These are phyloP conservation scores for Microbotryum silenes-acaulis DNA, from an alignment of 1,284 basidiomycete species.

Conservation along the genomic window DNA sequence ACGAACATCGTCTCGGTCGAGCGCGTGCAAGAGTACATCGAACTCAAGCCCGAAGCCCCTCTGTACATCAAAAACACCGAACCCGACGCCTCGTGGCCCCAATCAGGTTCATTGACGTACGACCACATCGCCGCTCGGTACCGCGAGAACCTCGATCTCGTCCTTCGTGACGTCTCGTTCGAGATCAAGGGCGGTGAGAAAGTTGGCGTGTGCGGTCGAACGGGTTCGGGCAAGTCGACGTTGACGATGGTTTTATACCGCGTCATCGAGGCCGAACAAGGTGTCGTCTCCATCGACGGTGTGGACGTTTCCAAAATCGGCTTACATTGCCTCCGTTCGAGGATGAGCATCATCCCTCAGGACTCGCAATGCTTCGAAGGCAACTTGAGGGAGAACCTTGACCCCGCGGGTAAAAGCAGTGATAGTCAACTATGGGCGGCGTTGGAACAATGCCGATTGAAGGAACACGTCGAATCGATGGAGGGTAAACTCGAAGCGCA, in stretches of 20 bases:
- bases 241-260: constrained; percentile 63
- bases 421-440: constrained; percentile 27
- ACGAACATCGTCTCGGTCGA: constrained; percentile 72
- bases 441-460: constrained; percentile 22
- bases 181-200: constrained; percentile 62
- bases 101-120: constrained; percentile 67
- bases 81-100: constrained; percentile 63
- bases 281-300: constrained; percentile 73
- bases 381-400: constrained; percentile 44
- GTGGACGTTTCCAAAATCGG: constrained; percentile 77
- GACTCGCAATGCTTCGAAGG: constrained; percentile 36
- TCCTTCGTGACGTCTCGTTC: constrained; percentile 65
- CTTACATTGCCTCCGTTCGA: constrained; percentile 60
- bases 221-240: constrained; percentile 87
- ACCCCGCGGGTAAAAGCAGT: constrained; percentile 17
- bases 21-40: constrained; percentile 54
- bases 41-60: constrained; percentile 69
- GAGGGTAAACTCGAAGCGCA: constrained; percentile 31
- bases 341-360: constrained; percentile 85
- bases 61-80: constrained; percentile 59
- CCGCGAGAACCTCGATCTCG: constrained; percentile 67
- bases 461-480: constrained; percentile 28
- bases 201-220: constrained; percentile 76
- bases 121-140: constrained; percentile 62
- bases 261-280: constrained; percentile 71